Conservation (phyloP, 2,329 filamentous ascomycete genomes). For the Xylaria sp. region DNA sequence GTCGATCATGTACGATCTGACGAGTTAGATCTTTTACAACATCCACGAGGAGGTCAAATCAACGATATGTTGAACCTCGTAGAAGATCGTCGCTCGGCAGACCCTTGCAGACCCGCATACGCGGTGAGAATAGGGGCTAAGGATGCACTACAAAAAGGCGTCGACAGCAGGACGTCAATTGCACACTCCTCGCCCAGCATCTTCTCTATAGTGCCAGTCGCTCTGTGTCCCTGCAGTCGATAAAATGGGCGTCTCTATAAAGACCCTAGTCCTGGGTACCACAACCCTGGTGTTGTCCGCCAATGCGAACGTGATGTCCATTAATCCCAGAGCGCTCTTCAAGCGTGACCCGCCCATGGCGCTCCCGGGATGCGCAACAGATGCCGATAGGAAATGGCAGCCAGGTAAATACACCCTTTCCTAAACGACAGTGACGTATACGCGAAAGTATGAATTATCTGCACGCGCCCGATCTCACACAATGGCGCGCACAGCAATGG, state of each 20-base stretch:
- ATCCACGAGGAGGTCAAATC: background rate
- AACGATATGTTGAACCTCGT: background rate
- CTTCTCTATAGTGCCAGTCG: background rate
- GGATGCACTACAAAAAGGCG: background rate
- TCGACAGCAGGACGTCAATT: background rate
- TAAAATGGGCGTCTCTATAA: slow-evolving; percentile 21
- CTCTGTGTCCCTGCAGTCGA: background rate
- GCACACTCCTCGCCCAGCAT: background rate
- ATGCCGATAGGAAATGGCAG: slow-evolving; percentile 34
- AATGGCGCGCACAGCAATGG: slow-evolving; percentile 39
- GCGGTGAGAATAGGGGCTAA: background rate
- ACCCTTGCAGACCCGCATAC: background rate
- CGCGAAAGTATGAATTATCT: background rate
- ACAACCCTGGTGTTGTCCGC: slow-evolving; percentile 18
- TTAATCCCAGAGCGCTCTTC: slow-evolving; percentile 4
- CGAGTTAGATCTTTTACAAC: background rate
- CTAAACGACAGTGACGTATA: background rate
- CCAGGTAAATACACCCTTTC: slow-evolving; percentile 26
- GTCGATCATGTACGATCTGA: background rate
- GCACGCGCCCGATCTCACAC: background rate
- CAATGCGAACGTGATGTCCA: slow-evolving; percentile 10
- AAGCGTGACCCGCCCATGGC: slow-evolving; percentile 32
- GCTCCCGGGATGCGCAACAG: slow-evolving; percentile 31
- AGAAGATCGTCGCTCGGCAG: slow-evolving; percentile 7
- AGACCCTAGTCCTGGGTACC: slow-evolving; percentile 13